Evolutionary conservation across 495 filamentous ascomycete species (phyloP).

Genomic region (Ascobolus immersus): DNA sequence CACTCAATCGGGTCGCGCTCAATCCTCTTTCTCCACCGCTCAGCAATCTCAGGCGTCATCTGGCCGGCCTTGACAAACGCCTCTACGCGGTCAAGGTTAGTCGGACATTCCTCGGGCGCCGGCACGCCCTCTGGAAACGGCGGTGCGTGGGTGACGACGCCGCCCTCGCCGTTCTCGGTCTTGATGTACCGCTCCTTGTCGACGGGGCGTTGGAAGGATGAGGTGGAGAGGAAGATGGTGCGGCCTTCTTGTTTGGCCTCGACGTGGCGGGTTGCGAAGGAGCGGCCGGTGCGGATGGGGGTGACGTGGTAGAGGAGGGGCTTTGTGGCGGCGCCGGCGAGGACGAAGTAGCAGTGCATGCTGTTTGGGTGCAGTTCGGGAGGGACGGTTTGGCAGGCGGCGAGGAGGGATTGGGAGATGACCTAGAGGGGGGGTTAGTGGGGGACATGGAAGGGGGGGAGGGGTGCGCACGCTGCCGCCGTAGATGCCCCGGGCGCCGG

Average conservation of each 20-base stretch:
- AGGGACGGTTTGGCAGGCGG: constrained; percentile 67
- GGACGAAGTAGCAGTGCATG: constrained; percentile 98
- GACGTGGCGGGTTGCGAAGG: constrained; percentile 81
- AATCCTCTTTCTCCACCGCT: neutral
- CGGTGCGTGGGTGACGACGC: constrained; percentile 32
- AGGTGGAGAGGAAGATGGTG: constrained; percentile 80
- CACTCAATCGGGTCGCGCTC: constrained; percentile 31
- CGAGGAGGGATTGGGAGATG: constrained; percentile 74
- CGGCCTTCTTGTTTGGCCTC: constrained; percentile 75
- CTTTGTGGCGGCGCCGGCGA: constrained; percentile 58
- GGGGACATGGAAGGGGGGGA: neutral
- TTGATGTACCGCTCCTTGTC: constrained; percentile 26
- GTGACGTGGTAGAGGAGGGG: constrained; percentile 88
- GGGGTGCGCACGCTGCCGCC: constrained; percentile 37
- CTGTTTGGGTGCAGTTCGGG: constrained; percentile 58
- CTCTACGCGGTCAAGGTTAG: constrained; percentile 8
- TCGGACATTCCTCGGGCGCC: constrained; percentile 10
- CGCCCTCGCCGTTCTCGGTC: constrained; percentile 17
- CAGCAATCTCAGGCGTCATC: constrained; percentile 2
- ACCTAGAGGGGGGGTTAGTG: constrained; percentile 15
- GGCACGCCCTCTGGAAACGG: constrained; percentile 27
- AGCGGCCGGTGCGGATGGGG: constrained; percentile 67
- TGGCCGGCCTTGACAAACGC: constrained; percentile 7
- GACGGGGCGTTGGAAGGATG: constrained; percentile 43
- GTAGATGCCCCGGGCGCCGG: constrained; percentile 75